These are phyloP conservation scores for Emergomyces africanus DNA, from an alignment of 2,329 filamentous ascomycete species.

Conservation along the genomic window DNA sequence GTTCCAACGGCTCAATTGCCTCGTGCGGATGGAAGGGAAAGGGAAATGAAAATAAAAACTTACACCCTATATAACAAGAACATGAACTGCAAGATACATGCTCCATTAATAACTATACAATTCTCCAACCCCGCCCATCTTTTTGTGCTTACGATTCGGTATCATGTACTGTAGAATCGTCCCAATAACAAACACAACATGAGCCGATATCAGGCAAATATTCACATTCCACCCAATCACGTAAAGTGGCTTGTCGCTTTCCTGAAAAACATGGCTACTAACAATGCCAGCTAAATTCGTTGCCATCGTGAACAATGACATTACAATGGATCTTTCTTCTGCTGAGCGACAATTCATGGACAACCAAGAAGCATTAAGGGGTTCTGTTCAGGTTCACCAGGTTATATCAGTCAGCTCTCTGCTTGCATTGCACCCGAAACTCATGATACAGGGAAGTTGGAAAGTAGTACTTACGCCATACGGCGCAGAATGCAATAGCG, in stretches of 20 bases:
- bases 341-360: neutral
- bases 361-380: neutral
- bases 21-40: too few relatives aligned
- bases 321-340: neutral
- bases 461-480: slow-evolving; percentile 4
- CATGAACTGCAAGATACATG: neutral
- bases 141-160: neutral
- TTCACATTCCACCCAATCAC: neutral
- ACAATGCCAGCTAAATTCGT: neutral
- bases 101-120: neutral
- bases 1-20: too few relatives aligned
- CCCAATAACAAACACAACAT: neutral
- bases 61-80: too few relatives aligned
- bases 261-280: neutral
- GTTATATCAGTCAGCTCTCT: neutral
- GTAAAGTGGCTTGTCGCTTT: neutral
- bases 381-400: neutral
- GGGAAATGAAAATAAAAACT: too few relatives aligned
- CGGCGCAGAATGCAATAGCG: slow-evolving; percentile 3
- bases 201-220: neutral
- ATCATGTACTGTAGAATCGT: neutral
- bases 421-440: neutral
- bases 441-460: neutral
- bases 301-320: neutral
- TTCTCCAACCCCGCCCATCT: neutral